Evolutionary conservation across 2,329 filamentous ascomycete species (phyloP).

Genomic region (Triangularia setosa): DNA sequence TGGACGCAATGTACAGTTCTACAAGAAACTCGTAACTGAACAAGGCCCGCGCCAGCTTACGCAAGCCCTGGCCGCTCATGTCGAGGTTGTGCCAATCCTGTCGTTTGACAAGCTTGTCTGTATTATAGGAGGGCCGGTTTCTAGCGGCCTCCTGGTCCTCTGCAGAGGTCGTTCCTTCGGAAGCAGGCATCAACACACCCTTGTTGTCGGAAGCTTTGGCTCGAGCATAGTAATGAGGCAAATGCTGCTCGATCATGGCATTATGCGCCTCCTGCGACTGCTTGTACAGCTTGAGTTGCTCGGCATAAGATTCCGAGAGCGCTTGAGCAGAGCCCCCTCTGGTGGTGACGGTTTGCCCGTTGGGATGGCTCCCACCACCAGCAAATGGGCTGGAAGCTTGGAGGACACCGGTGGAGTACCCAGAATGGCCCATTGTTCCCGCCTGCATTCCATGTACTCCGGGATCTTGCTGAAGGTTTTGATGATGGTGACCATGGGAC

Average conservation of each 20-base stretch:
- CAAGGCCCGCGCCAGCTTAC: constrained; percentile 72
- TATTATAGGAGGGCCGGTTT: constrained; percentile 56
- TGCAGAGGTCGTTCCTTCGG: constrained; percentile 38
- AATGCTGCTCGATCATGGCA: constrained; percentile 65
- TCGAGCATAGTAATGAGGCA: constrained; percentile 68
- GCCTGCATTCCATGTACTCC: constrained; percentile 51
- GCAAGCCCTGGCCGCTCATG: constrained; percentile 90
- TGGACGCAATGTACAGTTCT: constrained; percentile 90
- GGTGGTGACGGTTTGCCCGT: constrained; percentile 49
- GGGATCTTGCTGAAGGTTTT: constrained; percentile 57
- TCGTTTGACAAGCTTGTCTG: constrained; percentile 61
- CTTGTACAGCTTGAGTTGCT: constrained; percentile 78
- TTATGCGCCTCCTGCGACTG: constrained; percentile 68
- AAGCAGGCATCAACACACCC: constrained; percentile 52
- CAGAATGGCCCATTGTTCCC: constrained; percentile 54
- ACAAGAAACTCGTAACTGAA: constrained; percentile 88
- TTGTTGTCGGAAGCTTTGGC: constrained; percentile 67
- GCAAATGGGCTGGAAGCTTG: constrained; percentile 60
- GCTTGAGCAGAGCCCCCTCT: constrained; percentile 50
- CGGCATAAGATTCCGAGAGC: constrained; percentile 73
- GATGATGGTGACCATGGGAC: constrained; percentile 61
- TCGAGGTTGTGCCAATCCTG: constrained; percentile 93
- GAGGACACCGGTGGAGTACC: constrained; percentile 60
- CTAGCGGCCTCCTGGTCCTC: constrained; percentile 56
- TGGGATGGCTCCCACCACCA: constrained; percentile 49